phyloP scores from a whole-genome alignment of 768 basidiomycete genomes.

The Lactarius sanguifluus region DNA sequence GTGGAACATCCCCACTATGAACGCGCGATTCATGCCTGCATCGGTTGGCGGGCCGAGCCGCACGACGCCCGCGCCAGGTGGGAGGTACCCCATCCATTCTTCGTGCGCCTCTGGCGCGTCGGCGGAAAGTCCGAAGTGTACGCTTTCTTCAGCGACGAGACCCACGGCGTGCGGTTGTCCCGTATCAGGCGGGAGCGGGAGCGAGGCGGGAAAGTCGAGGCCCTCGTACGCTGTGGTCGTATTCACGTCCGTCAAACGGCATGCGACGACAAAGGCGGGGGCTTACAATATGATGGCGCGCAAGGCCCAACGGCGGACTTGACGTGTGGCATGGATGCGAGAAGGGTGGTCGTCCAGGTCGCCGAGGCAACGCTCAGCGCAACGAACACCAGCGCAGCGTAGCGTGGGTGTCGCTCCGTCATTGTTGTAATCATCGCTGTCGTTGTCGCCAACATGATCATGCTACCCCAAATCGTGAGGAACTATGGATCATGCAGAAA shows the following conservation, averaged over 20 bases:
- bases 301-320: not conserved
- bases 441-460: not conserved
- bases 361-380: conserved; percentile 1
- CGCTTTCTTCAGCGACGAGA: conserved; percentile 1
- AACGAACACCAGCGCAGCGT: not conserved
- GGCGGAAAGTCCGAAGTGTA: conserved; percentile 29
- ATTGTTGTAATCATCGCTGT: not conserved
- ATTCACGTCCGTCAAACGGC: not conserved
- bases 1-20: conserved; percentile 45
- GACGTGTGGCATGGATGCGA: not conserved
- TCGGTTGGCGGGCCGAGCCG: not conserved
- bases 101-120: conserved; percentile 34
- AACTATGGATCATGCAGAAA: not conserved
- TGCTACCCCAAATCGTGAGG: not conserved
- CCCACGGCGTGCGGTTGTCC: not conserved
- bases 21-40: conserved; percentile 33
- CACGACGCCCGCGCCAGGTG: conserved; percentile 35
- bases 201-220: conserved; percentile 35
- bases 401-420: not conserved
- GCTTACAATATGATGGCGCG: conserved; percentile 18
- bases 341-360: conserved; percentile 3
- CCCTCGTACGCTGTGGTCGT: conserved; percentile 34
- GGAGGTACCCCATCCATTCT: conserved; percentile 35
- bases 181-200: conserved; percentile 25
- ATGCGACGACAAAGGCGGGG: not conserved